Conservation (phyloP, 495 filamentous ascomycete genomes). For the Staphylotrichum longicolle region DNA sequence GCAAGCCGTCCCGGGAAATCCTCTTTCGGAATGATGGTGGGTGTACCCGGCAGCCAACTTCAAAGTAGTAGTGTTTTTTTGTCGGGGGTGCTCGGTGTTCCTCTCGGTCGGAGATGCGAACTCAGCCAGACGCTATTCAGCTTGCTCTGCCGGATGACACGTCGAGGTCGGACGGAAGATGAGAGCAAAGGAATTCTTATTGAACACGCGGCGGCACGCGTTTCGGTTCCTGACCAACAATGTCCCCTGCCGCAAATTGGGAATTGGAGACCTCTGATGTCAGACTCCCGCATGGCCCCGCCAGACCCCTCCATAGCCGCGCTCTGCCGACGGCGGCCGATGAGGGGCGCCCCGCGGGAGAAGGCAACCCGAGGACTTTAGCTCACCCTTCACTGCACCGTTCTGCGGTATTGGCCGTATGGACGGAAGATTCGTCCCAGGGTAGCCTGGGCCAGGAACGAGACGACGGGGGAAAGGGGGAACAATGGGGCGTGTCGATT, state of each 20-base stretch:
- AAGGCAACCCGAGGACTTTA: conserved; percentile 6
- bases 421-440: conserved; percentile 11
- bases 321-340: conserved; percentile 32
- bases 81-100: no score
- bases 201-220: background rate
- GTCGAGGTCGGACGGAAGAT: background rate
- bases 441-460: background rate
- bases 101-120: no score
- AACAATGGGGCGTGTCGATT: background rate
- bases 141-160: no score
- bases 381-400: background rate
- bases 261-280: conserved; percentile 22
- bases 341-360: conserved; percentile 23
- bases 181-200: background rate
- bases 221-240: conserved; percentile 1
- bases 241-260: background rate
- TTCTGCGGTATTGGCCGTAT: conserved; percentile 1
- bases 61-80: no score
- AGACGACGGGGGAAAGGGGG: background rate
- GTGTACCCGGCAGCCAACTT: background rate
- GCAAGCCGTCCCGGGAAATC: conserved; percentile 33
- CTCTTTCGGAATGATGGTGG: conserved; percentile 20
- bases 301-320: conserved; percentile 28
- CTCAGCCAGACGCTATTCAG: no score
- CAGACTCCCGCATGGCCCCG: conserved; percentile 16